Evolutionary conservation across 2,329 filamentous ascomycete genomes (phyloP).

Genomic region (Paecilomyces sp.): DNA sequence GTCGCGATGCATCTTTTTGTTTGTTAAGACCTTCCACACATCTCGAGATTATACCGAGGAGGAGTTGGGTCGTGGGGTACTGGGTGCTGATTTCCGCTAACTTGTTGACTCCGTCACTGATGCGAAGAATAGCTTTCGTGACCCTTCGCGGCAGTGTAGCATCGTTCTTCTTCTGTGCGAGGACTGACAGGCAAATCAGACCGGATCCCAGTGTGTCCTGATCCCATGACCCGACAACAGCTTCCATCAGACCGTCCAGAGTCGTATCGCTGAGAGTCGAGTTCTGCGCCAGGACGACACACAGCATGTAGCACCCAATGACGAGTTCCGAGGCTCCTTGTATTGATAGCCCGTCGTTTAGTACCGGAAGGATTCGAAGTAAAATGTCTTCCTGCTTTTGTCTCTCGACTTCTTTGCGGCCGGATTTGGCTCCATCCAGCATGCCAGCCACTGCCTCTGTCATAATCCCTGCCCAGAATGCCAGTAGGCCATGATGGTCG

Average conservation of each 20-base stretch:
- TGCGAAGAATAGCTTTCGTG: constrained; percentile 45
- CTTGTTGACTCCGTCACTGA: constrained; percentile 23
- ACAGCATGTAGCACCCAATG: constrained; percentile 84
- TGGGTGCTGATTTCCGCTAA: constrained; percentile 26
- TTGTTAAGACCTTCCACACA: constrained; percentile 26
- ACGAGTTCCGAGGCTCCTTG: constrained; percentile 71
- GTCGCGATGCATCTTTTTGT: constrained; percentile 29
- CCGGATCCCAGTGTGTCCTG: constrained; percentile 65
- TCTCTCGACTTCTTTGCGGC: constrained; percentile 65
- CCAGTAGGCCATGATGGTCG: constrained; percentile 69
- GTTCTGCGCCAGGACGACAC: constrained; percentile 78
- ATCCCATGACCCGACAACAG: constrained; percentile 71
- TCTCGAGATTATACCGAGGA: constrained; percentile 29
- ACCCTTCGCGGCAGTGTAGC: constrained; percentile 63
- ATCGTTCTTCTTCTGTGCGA: constrained; percentile 71
- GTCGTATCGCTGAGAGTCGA: constrained; percentile 69
- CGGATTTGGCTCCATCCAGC: constrained; percentile 69
- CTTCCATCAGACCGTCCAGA: constrained; percentile 84
- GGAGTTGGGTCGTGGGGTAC: constrained; percentile 25
- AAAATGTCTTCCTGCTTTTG: constrained; percentile 75
- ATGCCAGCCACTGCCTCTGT: constrained; percentile 80
- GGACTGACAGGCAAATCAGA: constrained; percentile 70
- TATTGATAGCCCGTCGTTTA: constrained; percentile 72
- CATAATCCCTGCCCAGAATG: constrained; percentile 86
- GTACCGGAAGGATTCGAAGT: constrained; percentile 58